Percentiles rank a stretch among this genome's conserved stretches.
These are phyloP conservation scores for Picea abies DNA, from an alignment of 83 land plant genomes.

Conservation along the genomic window DNA sequence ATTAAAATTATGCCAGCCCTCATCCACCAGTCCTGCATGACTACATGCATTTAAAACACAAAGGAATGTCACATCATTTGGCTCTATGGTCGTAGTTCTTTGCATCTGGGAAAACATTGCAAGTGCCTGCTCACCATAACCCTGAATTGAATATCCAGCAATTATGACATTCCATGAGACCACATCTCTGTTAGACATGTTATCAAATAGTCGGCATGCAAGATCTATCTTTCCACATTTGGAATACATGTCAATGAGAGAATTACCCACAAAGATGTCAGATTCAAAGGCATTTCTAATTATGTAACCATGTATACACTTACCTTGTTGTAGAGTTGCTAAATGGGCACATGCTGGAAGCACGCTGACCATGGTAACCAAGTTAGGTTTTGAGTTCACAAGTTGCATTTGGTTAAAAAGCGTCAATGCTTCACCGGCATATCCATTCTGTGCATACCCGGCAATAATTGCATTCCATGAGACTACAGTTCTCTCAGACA, in stretches of 20 bases:
- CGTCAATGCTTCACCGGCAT: slow-evolving; percentile 7
- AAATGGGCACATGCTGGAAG: slow-evolving; percentile 20
- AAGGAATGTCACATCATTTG: not conserved
- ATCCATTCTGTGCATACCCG: slow-evolving; percentile 58
- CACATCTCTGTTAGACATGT: not conserved
- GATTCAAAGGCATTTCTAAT: slow-evolving; percentile 5
- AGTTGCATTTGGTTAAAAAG: slow-evolving; percentile 15
- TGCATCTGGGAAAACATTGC: not conserved
- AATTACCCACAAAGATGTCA: not conserved
- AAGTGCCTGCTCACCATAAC: not conserved
- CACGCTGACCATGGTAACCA: slow-evolving; percentile 11
- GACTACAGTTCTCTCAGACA: not conserved
- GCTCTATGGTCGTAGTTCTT: not conserved
- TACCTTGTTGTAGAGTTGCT: slow-evolving; percentile 37
- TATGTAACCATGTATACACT: slow-evolving; percentile 16
- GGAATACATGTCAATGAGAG: slow-evolving; percentile 5
- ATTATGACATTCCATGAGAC: not conserved
- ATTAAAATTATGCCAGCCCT: not conserved
- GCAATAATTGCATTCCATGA: slow-evolving; percentile 32
- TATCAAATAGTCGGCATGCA: not conserved
- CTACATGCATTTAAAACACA: not conserved
- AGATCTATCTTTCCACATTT: not conserved
- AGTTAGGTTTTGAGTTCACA: not conserved
- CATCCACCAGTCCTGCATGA: slow-evolving; percentile 1
- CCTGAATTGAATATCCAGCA: not conserved